Conservation (phyloP, 805 yeast species). For the Myxozyma nipponensis region DNA sequence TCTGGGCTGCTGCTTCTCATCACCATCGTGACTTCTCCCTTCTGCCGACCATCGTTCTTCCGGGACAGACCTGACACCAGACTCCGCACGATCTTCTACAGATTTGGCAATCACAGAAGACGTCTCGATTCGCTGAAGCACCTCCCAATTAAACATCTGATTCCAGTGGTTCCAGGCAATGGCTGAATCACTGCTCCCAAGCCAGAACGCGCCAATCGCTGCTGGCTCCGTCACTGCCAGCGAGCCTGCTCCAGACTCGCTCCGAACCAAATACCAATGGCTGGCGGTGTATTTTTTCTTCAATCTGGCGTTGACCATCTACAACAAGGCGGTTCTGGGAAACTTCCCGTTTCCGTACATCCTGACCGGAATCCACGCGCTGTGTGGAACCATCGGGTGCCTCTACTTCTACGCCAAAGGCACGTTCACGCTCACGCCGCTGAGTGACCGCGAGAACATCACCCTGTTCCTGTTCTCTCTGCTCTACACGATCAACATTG, state of each 20-base stretch:
- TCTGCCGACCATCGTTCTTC: too few relatives aligned
- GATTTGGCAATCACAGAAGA: too few relatives aligned
- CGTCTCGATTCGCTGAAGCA: too few relatives aligned
- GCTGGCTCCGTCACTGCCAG: background rate
- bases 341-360: slow-evolving; percentile 33
- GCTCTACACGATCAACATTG: slow-evolving; percentile 34
- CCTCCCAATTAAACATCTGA: too few relatives aligned
- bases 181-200: slow-evolving; percentile 15
- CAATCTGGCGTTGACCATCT: slow-evolving; percentile 33
- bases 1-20: too few relatives aligned
- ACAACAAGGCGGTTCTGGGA: slow-evolving; percentile 33
- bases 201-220: background rate
- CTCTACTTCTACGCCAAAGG: slow-evolving; percentile 28
- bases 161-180: too few relatives aligned
- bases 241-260: slow-evolving; percentile 19
- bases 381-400: slow-evolving; percentile 32
- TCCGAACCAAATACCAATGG: slow-evolving; percentile 29
- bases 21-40: too few relatives aligned
- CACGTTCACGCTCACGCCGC: slow-evolving; percentile 29
- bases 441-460: slow-evolving; percentile 29
- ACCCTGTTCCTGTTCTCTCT: slow-evolving; percentile 31
- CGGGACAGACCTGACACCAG: too few relatives aligned
- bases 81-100: too few relatives aligned
- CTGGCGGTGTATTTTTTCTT: slow-evolving; percentile 32
- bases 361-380: slow-evolving; percentile 32